A percentile compares a stretch with the other conserved stretches of the same genome.
phyloP scores from a whole-genome alignment of 208 protist species.

The Acanthamoeba rhysodes region DNA sequence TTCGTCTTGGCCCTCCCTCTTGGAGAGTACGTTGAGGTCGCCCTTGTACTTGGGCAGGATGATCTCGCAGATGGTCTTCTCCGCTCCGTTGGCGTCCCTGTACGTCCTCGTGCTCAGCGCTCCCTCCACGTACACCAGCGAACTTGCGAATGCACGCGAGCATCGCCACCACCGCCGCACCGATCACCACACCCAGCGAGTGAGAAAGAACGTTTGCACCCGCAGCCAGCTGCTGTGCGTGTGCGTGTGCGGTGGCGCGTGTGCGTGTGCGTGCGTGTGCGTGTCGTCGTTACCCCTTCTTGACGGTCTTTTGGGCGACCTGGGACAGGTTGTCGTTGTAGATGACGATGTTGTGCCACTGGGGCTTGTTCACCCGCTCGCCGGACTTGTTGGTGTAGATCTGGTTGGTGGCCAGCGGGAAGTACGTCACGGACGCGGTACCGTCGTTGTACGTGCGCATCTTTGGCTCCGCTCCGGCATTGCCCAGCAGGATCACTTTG shows the following conservation, averaged over 20 bases:
- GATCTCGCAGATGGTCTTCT: slow-evolving; percentile 29
- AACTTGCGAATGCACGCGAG: not conserved
- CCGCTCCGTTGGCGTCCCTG: not conserved
- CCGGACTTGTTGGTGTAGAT: slow-evolving; percentile 49
- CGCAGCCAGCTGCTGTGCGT: no score
- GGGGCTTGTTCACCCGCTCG: slow-evolving; percentile 32
- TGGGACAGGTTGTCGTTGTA: slow-evolving; percentile 47
- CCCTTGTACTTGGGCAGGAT: slow-evolving; percentile 42
- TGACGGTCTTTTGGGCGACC: not conserved
- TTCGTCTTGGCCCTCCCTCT: not conserved
- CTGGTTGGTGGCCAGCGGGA: slow-evolving; percentile 65
- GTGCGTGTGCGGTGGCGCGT: no score
- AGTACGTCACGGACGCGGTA: slow-evolving; percentile 4
- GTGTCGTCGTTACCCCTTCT: not conserved
- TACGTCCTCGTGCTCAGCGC: not conserved
- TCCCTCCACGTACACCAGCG: slow-evolving; percentile 36
- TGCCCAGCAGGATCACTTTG: slow-evolving; percentile 45
- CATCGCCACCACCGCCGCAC: not conserved
- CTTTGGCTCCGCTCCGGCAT: slow-evolving; percentile 32
- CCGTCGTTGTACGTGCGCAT: slow-evolving; percentile 55
- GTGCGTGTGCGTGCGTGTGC: no score
- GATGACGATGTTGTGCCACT: slow-evolving; percentile 61
- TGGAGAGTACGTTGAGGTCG: slow-evolving; percentile 36
- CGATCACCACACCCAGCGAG: no score
- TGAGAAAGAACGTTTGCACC: no score